A percentile compares a stretch with the other conserved stretches of the same genome.
These are phyloP conservation scores for Podila horticola DNA, from an alignment of 192 early-diverging fungal species.

Conservation along the genomic window DNA sequence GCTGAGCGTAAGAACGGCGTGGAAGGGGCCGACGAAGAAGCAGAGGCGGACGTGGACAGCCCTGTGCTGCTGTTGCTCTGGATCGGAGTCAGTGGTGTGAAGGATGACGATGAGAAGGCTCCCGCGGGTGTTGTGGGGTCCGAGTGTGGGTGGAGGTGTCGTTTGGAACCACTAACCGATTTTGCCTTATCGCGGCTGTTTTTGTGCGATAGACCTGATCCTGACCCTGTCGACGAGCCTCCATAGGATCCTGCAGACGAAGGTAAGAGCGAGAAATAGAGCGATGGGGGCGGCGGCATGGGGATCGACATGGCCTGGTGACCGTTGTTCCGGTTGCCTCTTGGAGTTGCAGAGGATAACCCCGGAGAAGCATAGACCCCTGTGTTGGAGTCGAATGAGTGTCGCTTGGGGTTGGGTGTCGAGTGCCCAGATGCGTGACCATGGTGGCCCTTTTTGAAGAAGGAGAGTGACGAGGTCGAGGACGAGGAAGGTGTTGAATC, in stretches of 20 bases:
- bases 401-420: slow-evolving; percentile 19
- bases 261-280: slow-evolving; percentile 33
- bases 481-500: slow-evolving; percentile 6
- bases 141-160: slow-evolving; percentile 7
- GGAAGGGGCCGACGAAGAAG: slow-evolving; percentile 11
- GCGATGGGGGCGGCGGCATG: slow-evolving; percentile 25
- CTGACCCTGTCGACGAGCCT: neutral
- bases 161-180: neutral
- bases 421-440: neutral
- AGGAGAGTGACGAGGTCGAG: neutral
- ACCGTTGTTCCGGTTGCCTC: slow-evolving; percentile 43
- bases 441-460: slow-evolving; percentile 1
- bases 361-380: slow-evolving; percentile 4
- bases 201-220: slow-evolving; percentile 8
- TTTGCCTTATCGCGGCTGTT: slow-evolving; percentile 9
- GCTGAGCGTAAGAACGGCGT: neutral
- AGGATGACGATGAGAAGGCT: neutral
- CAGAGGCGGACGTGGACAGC: slow-evolving; percentile 4
- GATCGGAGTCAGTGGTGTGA: slow-evolving; percentile 1
- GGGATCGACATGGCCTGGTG: slow-evolving; percentile 46
- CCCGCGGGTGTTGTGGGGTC: slow-evolving; percentile 18
- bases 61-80: slow-evolving; percentile 6
- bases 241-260: neutral
- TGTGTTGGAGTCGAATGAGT: slow-evolving; percentile 17
- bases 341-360: slow-evolving; percentile 19